Conservation (phyloP, 305 asterid genomes). For the Solanum aculeatissimum region DNA sequence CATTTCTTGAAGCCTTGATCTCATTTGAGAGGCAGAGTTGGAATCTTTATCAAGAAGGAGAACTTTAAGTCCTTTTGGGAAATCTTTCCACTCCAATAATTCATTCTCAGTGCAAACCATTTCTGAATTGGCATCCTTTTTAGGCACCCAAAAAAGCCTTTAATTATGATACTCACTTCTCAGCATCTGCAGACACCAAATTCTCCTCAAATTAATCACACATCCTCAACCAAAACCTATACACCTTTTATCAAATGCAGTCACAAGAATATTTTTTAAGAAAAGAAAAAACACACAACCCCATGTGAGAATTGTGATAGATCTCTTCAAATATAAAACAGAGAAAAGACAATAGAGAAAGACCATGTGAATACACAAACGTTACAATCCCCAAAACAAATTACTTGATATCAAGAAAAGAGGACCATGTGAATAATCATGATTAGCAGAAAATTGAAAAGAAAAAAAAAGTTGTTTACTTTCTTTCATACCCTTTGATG, state of each 20-base stretch:
- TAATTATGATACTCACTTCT: background rate
- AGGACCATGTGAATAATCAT: background rate
- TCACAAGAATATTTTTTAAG: background rate
- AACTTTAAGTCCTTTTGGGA: slow-evolving; percentile 42
- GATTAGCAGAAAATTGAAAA: background rate
- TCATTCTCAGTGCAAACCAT: slow-evolving; percentile 42
- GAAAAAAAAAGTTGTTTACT: background rate
- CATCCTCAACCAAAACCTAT: background rate
- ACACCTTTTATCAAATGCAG: background rate
- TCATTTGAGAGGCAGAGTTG: slow-evolving; percentile 19
- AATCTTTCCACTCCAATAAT: slow-evolving; percentile 38
- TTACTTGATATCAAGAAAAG: background rate
- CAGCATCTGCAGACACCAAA: background rate
- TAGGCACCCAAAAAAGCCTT: background rate
- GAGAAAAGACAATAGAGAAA: background rate
- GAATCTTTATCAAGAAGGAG: slow-evolving; percentile 20
- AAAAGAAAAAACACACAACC: background rate
- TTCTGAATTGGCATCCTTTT: slow-evolving; percentile 35
- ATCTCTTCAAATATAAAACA: background rate
- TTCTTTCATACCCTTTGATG: background rate
- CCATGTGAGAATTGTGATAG: background rate
- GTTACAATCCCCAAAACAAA: background rate
- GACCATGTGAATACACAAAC: background rate
- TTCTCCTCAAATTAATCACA: background rate
- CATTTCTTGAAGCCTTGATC: slow-evolving; percentile 32